Evolutionary conservation across 768 basidiomycete species (phyloP), one percentile per base, ranked within the genome.

Genomic region (Rhodotorula babjevae): DNA sequence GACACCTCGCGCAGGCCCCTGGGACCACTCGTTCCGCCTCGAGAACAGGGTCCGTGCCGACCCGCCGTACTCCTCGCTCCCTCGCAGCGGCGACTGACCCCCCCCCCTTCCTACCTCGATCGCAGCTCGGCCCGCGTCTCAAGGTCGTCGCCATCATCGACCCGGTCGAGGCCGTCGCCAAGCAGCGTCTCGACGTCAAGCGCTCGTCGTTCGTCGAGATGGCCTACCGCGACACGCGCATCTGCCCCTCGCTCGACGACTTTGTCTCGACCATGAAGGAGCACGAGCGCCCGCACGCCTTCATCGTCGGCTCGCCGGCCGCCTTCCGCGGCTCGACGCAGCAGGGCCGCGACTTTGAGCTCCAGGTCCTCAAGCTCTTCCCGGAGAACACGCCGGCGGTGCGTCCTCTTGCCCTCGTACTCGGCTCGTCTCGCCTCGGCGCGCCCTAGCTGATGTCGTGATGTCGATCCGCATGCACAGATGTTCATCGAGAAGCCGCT

Each of bases 111-210:
- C 44, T 62, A 40, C 46, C 27, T 40, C 16, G 46, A 27, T 7
- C 9, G 11, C 94, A 98, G 84, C 89, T 98, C 71, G 95, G 95
- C 60, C 89, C 88, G 31, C 91, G 95, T 75, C 90, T 98, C 82
- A 97, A 95, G 81, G 92, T 99, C 68, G 87, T 94, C 73, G 95
- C 92, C 36, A 84, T 99, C 69, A 89, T 99, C 79, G 95, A 99
- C 81, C 95, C 95, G 29, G 88, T 87, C 36, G 84, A 87, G 68
- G 89, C 91, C 56, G 91, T 92, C 72, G 91, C 93, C 31, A 84
- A 85, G 25, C 84, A 87, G 33, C 89, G 90, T 47, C 87, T 99
- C 72, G 85, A 89, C 80, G 89, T 91, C 83, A 97, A 97, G 85
- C 87, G 91, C 79, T 89, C 89, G 78, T 90, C 91, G 23, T 93